Evolutionary conservation across 768 basidiomycete species (phyloP), one percentile per base, ranked within the genome.

Genomic region (Serendipita sp.): DNA sequence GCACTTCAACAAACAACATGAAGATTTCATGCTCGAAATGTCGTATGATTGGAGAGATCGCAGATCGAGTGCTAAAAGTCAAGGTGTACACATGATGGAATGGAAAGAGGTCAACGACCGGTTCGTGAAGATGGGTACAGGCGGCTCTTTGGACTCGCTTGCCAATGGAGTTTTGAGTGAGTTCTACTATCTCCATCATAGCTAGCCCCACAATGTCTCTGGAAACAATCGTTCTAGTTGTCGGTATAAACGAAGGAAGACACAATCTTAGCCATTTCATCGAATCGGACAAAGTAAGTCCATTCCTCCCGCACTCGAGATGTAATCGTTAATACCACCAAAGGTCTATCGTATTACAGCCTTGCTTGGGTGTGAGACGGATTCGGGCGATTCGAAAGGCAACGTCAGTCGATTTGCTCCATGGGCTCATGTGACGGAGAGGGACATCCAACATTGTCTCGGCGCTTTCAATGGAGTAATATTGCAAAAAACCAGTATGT

Each of bases 291-390:
- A 99, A 98, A 83, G 93, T 90, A 71, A 51, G 73, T 8, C 35
- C 35, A 32, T 35, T 32, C 7, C 56, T 60, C 35, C 11, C 32
- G 4, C 35, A 28, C 5, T 7, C 16, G 8, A 16, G 30, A 7
- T 8, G 10, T 10, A n/a, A 10, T 32, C 18, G 10, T 35, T 3
- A 15, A n/a, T 8, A 70, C 63, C 24, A 35, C 16, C 48, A n/a
- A 69, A 96, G 93, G 92, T 94, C 78, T 98, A 98, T 72, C 80
- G 80, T 64, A 88, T 92, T n/a, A 95, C 89, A 1, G 93, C 89
- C 69, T 74, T 99, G 7, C 80, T 99, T 3, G 96, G 96, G 3
- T 92, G 89, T 72, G 88, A 95, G 72, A 98, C 96, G 0, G 94
- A 97, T 70, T 83, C 88, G 2, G 96, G 93, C 73, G 96, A 99